Evolutionary conservation across 495 filamentous ascomycete species (phyloP), one percentile per base, ranked within the genome.

Genomic region (Penicillium odoratum): DNA sequence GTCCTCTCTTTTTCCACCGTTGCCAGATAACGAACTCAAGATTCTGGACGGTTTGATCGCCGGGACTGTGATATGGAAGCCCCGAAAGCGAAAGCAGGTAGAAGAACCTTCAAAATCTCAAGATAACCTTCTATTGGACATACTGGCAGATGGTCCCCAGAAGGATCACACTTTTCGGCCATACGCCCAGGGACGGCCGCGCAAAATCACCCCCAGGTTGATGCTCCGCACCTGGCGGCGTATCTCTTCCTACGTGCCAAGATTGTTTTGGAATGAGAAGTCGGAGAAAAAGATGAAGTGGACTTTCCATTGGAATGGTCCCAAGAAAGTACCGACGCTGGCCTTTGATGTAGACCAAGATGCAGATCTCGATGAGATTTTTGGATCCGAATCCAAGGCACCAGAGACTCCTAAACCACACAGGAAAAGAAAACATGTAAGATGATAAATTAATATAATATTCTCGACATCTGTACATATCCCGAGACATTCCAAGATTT

Each of bases 21-120:
- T 97, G 1, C 85, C 88, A 0, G 59, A 74, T 25, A 58, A 74
- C 15, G 90, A 94, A 56, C 89, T 88, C 76, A 70, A 81, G 28
- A 63, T 78, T 33, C 71, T 98, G 9, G 69, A 79, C 11, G 79
- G 76, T 16, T 62, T 96, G 10, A 77, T 84, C 0, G 62, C 71
- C 10, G 92, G 88, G 1, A 68, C 43, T 51, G 51, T 61, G 3
- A 75, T 68, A 59, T 81, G 78, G 69, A 71, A 54, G 51, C 74
- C 76, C 8, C 61, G 72, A 3, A 66, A 65, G 25, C 69, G 77
- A 46, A 78, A 73, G 53, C 68, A 61, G 52, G 53, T 31, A 44
- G 36, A 46, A 42, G 36, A 46, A n/a, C 4, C 18, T 18, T 33
- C 28, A 8, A 15, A 25, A 43, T 56, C 29, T 7, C 3, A 49